phyloP scores from a whole-genome alignment of 495 filamentous ascomycete species.

The Daldinia bambusicola region DNA sequence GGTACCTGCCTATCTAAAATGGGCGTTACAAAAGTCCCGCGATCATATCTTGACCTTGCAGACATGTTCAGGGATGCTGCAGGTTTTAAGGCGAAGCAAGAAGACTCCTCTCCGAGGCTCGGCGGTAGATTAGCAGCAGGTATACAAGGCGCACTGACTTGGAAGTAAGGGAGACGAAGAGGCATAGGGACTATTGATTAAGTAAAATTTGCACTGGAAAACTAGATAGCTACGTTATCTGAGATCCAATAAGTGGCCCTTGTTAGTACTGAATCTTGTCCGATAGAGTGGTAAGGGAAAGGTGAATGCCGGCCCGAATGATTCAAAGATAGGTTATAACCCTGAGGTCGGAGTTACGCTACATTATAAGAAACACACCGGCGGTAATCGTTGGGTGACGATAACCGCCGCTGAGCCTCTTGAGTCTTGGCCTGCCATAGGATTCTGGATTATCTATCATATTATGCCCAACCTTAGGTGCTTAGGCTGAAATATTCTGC shows the following conservation, averaged over 20 bases:
- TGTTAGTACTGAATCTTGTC: constrained; percentile 1
- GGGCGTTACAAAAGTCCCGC: neutral
- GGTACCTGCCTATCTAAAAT: neutral
- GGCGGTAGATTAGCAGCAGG: neutral
- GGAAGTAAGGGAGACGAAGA: neutral
- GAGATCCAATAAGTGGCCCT: neutral
- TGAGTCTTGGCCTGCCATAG: too few relatives aligned
- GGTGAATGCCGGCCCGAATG: neutral
- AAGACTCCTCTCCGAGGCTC: neutral
- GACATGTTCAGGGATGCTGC: neutral
- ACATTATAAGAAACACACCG: too few relatives aligned
- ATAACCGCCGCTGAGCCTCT: neutral
- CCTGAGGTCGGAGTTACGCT: neutral
- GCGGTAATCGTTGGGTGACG: neutral
- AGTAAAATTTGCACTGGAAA: neutral
- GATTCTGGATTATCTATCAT: neutral
- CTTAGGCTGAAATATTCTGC: too few relatives aligned
- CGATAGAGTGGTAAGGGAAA: constrained; percentile 11
- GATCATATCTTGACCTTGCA: neutral
- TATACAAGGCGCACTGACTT: constrained; percentile 5
- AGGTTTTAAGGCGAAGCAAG: neutral
- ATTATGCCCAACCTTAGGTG: neutral
- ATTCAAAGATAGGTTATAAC: constrained; percentile 5
- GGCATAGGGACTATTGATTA: neutral
- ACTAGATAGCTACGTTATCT: neutral